phyloP scores from a whole-genome alignment of 148 eudicot species.

The Rhododendron kiyosumense region DNA sequence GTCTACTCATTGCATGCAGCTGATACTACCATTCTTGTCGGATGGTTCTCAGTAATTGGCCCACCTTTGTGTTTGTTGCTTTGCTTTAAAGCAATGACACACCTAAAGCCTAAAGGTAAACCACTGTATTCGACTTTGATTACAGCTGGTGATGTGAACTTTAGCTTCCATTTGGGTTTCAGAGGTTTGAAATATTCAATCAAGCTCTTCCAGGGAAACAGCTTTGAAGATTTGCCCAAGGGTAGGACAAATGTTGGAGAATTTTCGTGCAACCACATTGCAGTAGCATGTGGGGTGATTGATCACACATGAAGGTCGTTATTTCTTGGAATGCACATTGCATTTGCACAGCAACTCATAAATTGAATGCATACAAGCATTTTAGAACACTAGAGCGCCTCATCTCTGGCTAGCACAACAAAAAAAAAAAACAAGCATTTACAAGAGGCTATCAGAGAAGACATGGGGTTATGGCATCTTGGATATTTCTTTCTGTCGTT shows the following conservation, averaged over 20 bases:
- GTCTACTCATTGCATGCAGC: not conserved
- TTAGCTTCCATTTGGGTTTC: not conserved
- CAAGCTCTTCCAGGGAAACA: not conserved
- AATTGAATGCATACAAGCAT: not conserved
- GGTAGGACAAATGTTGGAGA: not conserved
- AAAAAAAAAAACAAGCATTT: not conserved
- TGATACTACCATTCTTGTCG: not conserved
- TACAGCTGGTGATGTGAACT: not conserved
- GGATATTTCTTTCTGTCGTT: not conserved
- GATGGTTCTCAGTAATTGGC: not conserved
- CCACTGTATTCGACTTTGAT: not conserved
- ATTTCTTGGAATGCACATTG: not conserved
- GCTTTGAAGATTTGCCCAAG: not conserved
- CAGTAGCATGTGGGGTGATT: not conserved
- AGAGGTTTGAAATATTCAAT: not conserved
- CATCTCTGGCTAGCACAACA: not conserved
- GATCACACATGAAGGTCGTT: not conserved
- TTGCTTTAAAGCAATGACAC: not conserved
- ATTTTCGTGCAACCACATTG: not conserved
- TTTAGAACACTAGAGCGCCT: not conserved
- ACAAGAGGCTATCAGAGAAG: not conserved
- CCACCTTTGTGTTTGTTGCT: not conserved
- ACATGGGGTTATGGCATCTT: not conserved
- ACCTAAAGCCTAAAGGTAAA: not conserved
- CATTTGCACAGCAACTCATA: not conserved